These are phyloP conservation scores for Pythium brassicae DNA, from an alignment of 352 stramenopile species.

Conservation along the genomic window DNA sequence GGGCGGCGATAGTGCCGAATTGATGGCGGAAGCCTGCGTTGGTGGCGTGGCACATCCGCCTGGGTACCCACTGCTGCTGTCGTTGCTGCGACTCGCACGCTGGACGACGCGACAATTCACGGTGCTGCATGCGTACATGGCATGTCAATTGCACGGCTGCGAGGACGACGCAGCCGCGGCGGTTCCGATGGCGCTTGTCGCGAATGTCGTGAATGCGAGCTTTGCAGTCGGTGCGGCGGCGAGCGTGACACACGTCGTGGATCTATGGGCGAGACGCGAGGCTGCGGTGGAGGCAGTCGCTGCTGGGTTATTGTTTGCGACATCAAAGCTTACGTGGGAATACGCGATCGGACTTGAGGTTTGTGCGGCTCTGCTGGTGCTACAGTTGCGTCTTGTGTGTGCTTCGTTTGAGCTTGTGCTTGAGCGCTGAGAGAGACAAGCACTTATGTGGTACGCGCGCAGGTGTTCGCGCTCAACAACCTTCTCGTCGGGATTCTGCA, in stretches of 20 bases:
- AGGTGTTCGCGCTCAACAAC: slow-evolving; percentile 96
- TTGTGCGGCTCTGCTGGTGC: not conserved
- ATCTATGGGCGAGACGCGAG: slow-evolving; percentile 17
- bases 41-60: slow-evolving; percentile 90
- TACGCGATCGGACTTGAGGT: slow-evolving; percentile 75
- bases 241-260: slow-evolving; percentile 30
- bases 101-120: slow-evolving; percentile 1
- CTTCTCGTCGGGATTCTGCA: slow-evolving; percentile 77
- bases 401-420: not conserved
- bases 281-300: slow-evolving; percentile 22
- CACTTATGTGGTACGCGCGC: slow-evolving; percentile 14
- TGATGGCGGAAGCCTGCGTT: slow-evolving; percentile 89
- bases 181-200: slow-evolving; percentile 23
- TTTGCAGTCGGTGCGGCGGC: slow-evolving; percentile 28
- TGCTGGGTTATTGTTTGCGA: slow-evolving; percentile 52
- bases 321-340: slow-evolving; percentile 88
- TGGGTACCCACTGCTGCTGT: slow-evolving; percentile 89
- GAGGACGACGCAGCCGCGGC: not conserved
- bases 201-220: slow-evolving; percentile 33
- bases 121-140: not conserved
- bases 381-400: not conserved
- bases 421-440: not conserved
- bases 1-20: slow-evolving; percentile 85
- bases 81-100: slow-evolving; percentile 37
- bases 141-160: not conserved